These are phyloP conservation scores for Chytriomyces confervae DNA, from an alignment of 192 early-diverging fungal species.

Conservation along the genomic window DNA sequence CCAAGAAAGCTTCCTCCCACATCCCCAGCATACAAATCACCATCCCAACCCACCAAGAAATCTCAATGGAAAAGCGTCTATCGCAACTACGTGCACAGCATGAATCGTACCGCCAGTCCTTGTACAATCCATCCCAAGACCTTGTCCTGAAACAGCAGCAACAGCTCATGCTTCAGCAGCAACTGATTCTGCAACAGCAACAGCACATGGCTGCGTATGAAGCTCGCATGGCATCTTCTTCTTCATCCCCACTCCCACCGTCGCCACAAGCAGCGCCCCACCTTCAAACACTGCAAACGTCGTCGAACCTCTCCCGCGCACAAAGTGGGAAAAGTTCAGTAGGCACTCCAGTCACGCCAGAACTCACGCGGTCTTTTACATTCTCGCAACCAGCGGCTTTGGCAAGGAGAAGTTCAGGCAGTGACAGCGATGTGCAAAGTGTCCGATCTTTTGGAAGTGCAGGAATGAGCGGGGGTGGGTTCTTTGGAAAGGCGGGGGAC, in stretches of 20 bases:
- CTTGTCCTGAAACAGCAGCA: background rate
- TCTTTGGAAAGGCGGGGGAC: background rate
- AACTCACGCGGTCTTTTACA: background rate
- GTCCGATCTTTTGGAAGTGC: background rate
- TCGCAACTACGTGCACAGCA: no score
- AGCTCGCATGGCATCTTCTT: background rate
- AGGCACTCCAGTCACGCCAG: background rate
- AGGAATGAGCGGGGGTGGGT: background rate
- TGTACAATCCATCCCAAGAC: background rate
- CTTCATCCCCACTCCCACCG: background rate
- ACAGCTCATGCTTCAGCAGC: background rate
- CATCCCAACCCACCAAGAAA: no score
- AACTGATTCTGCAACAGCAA: background rate
- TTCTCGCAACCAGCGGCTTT: background rate
- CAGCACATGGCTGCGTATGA: background rate
- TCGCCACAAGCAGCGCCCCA: background rate
- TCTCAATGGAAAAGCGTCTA: no score
- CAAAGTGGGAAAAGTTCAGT: background rate
- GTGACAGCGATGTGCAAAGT: background rate
- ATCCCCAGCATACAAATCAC: no score
- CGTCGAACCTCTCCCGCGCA: background rate
- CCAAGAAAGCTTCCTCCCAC: no score
- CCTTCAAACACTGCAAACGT: background rate
- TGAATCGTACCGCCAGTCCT: background rate
- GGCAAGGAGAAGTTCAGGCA: background rate